phyloP scores from a whole-genome alignment of 352 stramenopile genomes.

The Phytophthora hybrid region DNA sequence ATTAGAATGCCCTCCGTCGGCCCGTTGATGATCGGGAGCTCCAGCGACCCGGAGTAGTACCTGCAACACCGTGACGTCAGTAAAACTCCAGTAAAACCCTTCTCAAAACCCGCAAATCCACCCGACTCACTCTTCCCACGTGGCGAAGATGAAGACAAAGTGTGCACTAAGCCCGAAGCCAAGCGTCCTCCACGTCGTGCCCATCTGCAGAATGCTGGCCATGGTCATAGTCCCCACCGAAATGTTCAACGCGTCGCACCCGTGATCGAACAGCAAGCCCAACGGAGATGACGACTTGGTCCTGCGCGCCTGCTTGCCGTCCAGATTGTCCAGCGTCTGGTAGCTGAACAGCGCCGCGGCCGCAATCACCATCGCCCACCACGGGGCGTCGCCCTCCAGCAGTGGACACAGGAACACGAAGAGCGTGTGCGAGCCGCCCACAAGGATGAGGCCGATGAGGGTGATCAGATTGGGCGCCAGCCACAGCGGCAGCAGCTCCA shows the following conservation, averaged over 20 bases:
- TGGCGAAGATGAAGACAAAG: conserved; percentile 88
- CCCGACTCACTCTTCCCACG: conserved; percentile 80
- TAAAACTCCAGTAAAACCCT: conserved; percentile 4
- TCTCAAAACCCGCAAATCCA: conserved; percentile 1
- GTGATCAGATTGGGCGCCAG: conserved; percentile 88
- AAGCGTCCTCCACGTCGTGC: conserved; percentile 83
- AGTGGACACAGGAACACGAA: conserved; percentile 80
- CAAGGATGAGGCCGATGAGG: conserved; percentile 70
- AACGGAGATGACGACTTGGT: conserved; percentile 84
- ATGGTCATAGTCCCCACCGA: conserved; percentile 87
- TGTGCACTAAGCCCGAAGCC: conserved; percentile 78
- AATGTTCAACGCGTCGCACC: conserved; percentile 86
- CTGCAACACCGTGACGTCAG: conserved; percentile 26
- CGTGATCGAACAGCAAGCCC: conserved; percentile 88
- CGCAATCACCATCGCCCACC: conserved; percentile 74
- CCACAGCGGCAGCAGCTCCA: conserved; percentile 81
- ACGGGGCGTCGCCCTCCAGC: conserved; percentile 71
- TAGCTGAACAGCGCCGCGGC: conserved; percentile 76
- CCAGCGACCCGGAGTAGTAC: conserved; percentile 96
- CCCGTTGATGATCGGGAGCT: conserved; percentile 97
- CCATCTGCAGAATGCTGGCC: conserved; percentile 78
- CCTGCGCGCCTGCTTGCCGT: conserved; percentile 84
- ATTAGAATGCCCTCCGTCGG: conserved; percentile 96
- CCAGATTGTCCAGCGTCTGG: conserved; percentile 88
- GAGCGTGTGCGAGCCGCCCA: conserved; percentile 67